phyloP scores from a whole-genome alignment of 495 filamentous ascomycete species.

The Podospora pseudocomata region DNA sequence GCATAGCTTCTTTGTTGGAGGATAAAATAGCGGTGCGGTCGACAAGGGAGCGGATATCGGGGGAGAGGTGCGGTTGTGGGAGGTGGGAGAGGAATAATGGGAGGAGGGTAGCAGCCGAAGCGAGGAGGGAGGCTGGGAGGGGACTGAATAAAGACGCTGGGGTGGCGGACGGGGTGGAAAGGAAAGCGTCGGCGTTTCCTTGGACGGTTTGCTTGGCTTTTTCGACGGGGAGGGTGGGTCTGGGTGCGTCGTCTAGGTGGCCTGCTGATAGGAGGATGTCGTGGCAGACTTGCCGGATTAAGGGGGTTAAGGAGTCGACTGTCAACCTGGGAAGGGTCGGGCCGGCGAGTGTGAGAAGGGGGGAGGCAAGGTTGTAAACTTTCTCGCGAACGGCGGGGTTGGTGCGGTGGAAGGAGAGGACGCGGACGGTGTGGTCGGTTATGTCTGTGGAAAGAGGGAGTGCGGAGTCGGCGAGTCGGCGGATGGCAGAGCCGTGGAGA shows the following conservation, averaged over 20 bases:
- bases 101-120: constrained; percentile 59
- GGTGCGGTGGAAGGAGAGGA: constrained; percentile 60
- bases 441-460: constrained; percentile 54
- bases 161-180: constrained; percentile 26
- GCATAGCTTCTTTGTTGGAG: constrained; percentile 61
- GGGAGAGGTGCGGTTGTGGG: constrained; percentile 57
- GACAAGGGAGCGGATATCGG: constrained; percentile 63
- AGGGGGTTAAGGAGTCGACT: constrained; percentile 52
- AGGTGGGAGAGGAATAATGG: constrained; percentile 56
- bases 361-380: constrained; percentile 55
- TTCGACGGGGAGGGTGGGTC: background rate
- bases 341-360: constrained; percentile 59
- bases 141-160: constrained; percentile 47
- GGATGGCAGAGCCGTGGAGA: constrained; percentile 51
- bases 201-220: constrained; percentile 36
- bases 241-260: constrained; percentile 24
- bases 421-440: constrained; percentile 64
- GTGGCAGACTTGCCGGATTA: constrained; percentile 60
- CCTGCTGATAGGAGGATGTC: constrained; percentile 55
- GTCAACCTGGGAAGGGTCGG: constrained; percentile 59
- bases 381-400: constrained; percentile 54
- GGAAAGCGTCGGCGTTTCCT: constrained; percentile 41
- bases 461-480: constrained; percentile 51
- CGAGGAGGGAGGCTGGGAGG: constrained; percentile 20
- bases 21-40: constrained; percentile 74